Conservation (phyloP, 2,329 filamentous ascomycete genomes). For the Sphaerulina musiva region DNA sequence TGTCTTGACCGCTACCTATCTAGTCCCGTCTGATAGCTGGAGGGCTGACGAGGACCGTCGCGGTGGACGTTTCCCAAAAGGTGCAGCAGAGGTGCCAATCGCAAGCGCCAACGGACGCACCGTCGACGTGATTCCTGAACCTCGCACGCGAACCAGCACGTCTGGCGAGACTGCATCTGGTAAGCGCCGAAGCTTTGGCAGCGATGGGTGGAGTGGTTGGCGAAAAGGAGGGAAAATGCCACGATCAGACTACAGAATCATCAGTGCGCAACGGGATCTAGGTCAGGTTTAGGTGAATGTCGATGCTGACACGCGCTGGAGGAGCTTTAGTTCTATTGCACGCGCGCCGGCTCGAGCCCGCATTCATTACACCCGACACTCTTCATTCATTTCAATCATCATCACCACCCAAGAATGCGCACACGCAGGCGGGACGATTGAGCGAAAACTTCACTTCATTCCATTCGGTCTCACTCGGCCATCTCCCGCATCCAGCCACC, state of each 20-base stretch:
- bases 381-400: too few relatives aligned
- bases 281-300: background rate
- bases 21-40: background rate
- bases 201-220: conserved; percentile 8
- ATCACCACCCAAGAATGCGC: background rate
- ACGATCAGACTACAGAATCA: background rate
- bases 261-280: background rate
- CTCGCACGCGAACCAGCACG: conserved; percentile 4
- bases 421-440: background rate
- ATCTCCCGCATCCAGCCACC: background rate
- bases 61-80: conserved; percentile 3
- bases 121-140: conserved; percentile 5
- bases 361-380: too few relatives aligned
- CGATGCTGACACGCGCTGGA: background rate
- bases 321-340: too few relatives aligned
- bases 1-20: conserved; percentile 2
- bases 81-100: conserved; percentile 6
- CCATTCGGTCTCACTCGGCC: background rate
- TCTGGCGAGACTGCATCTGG: conserved; percentile 5
- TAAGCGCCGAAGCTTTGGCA: conserved; percentile 2
- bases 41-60: conserved; percentile 1
- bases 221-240: conserved; percentile 4
- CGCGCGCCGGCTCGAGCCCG: too few relatives aligned
- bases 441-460: background rate
- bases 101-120: conserved; percentile 7